phyloP scores from a whole-genome alignment of 2,329 filamentous ascomycete genomes.

The Graphilbum fragrans region DNA sequence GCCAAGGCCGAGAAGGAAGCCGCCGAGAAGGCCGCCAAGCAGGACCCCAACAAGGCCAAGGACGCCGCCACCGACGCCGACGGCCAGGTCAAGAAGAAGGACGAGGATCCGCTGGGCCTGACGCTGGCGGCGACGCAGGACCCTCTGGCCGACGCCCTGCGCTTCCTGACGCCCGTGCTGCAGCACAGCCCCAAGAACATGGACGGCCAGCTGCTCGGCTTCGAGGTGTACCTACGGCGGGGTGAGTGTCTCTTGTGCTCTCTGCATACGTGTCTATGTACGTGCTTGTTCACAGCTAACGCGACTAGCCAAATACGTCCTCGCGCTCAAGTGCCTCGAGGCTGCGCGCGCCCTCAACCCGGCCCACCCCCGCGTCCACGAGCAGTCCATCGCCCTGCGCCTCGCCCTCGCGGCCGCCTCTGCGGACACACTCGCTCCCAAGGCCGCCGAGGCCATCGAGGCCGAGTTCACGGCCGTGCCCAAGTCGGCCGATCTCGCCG shows the following conservation, averaged over 20 bases:
- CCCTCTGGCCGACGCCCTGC: slow-evolving; percentile 76
- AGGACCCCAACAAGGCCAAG: slow-evolving; percentile 70
- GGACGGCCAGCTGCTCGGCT: slow-evolving; percentile 72
- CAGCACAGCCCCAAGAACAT: slow-evolving; percentile 73
- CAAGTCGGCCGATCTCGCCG: neutral
- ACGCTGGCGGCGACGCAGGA: slow-evolving; percentile 71
- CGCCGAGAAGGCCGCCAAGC: slow-evolving; percentile 64
- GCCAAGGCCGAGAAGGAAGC: slow-evolving; percentile 65
- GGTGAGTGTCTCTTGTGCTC: slow-evolving; percentile 45
- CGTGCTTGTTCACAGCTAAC: neutral
- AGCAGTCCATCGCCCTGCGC: slow-evolving; percentile 61
- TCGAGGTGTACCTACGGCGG: slow-evolving; percentile 77
- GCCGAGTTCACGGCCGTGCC: slow-evolving; percentile 39
- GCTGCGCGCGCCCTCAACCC: slow-evolving; percentile 59
- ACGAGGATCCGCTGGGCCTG: slow-evolving; percentile 74
- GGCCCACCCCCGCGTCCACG: slow-evolving; percentile 59
- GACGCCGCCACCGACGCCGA: slow-evolving; percentile 40
- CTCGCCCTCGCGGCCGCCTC: slow-evolving; percentile 43
- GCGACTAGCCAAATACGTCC: slow-evolving; percentile 71
- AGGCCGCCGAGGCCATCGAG: slow-evolving; percentile 58
- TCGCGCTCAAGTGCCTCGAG: slow-evolving; percentile 76
- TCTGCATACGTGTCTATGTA: neutral
- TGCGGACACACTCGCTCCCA: slow-evolving; percentile 46
- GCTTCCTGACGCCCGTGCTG: slow-evolving; percentile 70
- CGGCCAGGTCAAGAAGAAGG: slow-evolving; percentile 68